Evolutionary conservation across 169 alveolate genomes (phyloP).

Genomic region (Eimeria necatrix): DNA sequence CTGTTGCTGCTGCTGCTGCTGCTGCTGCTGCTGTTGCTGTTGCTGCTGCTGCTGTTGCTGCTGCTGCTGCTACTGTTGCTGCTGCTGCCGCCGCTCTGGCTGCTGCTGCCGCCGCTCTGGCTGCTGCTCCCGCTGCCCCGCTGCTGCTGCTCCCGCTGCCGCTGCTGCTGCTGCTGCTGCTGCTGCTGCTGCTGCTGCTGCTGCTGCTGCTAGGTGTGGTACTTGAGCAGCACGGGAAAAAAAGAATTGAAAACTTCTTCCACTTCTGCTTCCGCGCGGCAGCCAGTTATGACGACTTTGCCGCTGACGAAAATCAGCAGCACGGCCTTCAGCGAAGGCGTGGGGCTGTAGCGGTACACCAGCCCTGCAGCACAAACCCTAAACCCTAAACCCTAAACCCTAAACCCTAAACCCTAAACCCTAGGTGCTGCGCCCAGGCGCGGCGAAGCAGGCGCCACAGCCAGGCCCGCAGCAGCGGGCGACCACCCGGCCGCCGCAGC

Average conservation of each 20-base stretch:
- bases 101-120: too few relatives aligned
- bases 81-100: too few relatives aligned
- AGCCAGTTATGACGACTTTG: slow-evolving; percentile 99
- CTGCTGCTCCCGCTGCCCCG: too few relatives aligned
- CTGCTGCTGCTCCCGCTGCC: too few relatives aligned
- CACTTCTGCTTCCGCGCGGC: slow-evolving; percentile 87
- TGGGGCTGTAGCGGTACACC: slow-evolving; percentile 83
- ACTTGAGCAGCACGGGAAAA: slow-evolving; percentile 81
- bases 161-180: background rate
- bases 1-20: too few relatives aligned
- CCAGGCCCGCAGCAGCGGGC: background rate
- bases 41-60: too few relatives aligned
- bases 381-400: background rate
- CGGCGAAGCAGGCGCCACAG: background rate
- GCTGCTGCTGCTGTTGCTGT: too few relatives aligned
- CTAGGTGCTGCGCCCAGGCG: too few relatives aligned
- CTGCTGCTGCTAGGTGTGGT: slow-evolving; percentile 60
- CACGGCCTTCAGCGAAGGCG: slow-evolving; percentile 94
- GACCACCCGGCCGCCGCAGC: too few relatives aligned
- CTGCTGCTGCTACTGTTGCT: too few relatives aligned
- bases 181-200: background rate
- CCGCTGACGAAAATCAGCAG: slow-evolving; percentile 98
- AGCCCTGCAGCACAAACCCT: slow-evolving; percentile 62
- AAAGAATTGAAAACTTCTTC: slow-evolving; percentile 64
- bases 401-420: too few relatives aligned